These are phyloP conservation scores for Ciborinia camelliae DNA, from an alignment of 2,329 filamentous ascomycete genomes.

Conservation along the genomic window DNA sequence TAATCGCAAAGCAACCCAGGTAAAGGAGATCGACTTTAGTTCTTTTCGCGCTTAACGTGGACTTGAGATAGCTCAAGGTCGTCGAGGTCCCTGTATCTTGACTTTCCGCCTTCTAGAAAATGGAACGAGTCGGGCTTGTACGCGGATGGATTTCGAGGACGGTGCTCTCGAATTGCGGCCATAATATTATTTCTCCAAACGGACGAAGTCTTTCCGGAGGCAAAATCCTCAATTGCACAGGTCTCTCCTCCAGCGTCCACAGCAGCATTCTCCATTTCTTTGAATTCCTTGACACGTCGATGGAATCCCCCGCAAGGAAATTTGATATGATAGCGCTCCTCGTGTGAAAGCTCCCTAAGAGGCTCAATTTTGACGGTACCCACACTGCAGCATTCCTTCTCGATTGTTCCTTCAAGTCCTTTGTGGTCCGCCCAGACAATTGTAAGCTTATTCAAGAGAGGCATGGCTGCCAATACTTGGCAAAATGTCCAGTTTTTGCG, in stretches of 20 bases:
- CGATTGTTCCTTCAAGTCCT: neutral
- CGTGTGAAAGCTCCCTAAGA: neutral
- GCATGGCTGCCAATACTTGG: conserved; percentile 5
- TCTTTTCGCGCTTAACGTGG: neutral
- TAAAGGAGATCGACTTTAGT: too few relatives aligned
- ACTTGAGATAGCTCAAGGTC: neutral
- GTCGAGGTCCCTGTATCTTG: neutral
- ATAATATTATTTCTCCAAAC: neutral
- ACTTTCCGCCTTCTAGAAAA: neutral
- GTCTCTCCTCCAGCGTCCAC: neutral
- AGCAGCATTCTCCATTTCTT: neutral
- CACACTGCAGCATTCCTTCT: neutral
- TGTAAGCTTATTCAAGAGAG: neutral
- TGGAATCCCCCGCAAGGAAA: neutral
- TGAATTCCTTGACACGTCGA: neutral
- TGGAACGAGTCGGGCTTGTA: neutral
- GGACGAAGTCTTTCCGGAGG: neutral
- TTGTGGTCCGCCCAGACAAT: neutral
- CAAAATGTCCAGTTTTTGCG: neutral
- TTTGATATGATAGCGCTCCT: neutral
- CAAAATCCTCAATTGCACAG: neutral
- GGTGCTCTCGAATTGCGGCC: neutral
- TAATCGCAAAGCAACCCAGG: neutral
- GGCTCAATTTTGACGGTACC: neutral
- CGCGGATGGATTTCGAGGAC: neutral